phyloP scores from a whole-genome alignment of 208 protist genomes.

The Wallacemonas sp. region DNA sequence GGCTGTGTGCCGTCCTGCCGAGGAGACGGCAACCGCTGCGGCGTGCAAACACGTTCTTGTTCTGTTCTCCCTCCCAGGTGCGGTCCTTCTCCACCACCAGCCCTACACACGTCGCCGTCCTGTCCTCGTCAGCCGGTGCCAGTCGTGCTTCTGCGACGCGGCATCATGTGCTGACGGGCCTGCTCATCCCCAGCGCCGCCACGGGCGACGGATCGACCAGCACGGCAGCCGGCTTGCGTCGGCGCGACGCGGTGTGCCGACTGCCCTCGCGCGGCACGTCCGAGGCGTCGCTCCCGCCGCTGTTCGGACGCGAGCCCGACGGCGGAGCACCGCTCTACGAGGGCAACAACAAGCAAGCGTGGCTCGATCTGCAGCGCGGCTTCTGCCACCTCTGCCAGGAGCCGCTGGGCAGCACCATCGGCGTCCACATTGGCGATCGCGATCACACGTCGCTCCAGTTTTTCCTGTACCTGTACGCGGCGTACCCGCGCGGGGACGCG shows the following conservation, averaged over 20 bases:
- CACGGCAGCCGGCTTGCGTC: constrained; percentile 15
- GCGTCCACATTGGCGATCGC: constrained; percentile 69
- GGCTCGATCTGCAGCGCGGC: constrained; percentile 60
- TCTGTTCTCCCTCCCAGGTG: too few relatives aligned
- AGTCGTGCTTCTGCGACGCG: not conserved
- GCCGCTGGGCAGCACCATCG: constrained; percentile 57
- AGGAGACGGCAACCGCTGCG: too few relatives aligned
- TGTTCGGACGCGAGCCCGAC: constrained; percentile 21
- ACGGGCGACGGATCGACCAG: not conserved
- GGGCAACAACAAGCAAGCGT: constrained; percentile 79
- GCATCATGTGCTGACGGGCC: not conserved
- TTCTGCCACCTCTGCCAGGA: constrained; percentile 89
- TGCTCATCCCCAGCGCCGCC: not conserved
- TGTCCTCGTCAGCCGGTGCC: not conserved
- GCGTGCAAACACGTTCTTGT: too few relatives aligned
- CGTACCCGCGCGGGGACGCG: constrained; percentile 48
- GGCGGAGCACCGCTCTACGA: constrained; percentile 54
- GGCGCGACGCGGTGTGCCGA: constrained; percentile 32
- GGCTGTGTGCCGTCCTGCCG: too few relatives aligned
- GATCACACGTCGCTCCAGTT: constrained; percentile 86
- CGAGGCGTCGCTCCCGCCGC: constrained; percentile 27
- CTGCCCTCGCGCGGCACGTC: constrained; percentile 41
- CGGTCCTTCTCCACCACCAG: not conserved
- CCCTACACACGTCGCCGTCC: not conserved
- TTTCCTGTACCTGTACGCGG: constrained; percentile 81